These are phyloP conservation scores for Mycena rebaudengoi DNA, from an alignment of 768 basidiomycete genomes.

Conservation along the genomic window DNA sequence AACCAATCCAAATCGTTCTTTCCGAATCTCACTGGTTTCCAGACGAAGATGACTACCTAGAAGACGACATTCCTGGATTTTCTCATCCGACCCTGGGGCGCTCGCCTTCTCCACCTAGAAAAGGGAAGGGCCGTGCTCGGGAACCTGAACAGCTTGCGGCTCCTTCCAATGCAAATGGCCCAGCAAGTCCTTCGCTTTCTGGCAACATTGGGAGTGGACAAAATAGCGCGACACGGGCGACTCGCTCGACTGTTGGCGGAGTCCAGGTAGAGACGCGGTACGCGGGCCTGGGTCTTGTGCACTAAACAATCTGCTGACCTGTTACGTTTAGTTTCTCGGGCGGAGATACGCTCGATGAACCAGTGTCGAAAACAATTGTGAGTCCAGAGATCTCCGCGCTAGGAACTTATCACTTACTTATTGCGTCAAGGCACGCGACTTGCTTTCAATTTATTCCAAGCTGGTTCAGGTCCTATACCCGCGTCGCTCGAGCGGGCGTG, in stretches of 20 bases:
- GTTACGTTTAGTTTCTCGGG: constrained; percentile 77
- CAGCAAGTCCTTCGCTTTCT: constrained; percentile 54
- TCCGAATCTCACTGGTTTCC: constrained; percentile 20
- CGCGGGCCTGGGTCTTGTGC: constrained; percentile 24
- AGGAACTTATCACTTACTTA: not conserved
- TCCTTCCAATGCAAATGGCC: constrained; percentile 47
- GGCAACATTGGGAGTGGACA: constrained; percentile 79
- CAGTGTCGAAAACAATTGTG: constrained; percentile 88
- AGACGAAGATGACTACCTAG: constrained; percentile 85
- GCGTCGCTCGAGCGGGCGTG: constrained; percentile 73
- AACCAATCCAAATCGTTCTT: constrained; percentile 19
- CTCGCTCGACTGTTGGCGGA: constrained; percentile 81
- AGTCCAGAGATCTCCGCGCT: constrained; percentile 34
- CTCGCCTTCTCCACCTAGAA: constrained; percentile 56
- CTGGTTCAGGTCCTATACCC: constrained; percentile 95
- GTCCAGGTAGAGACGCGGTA: constrained; percentile 90
- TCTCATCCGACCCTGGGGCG: constrained; percentile 63
- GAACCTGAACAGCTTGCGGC: constrained; percentile 62
- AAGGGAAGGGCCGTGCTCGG: constrained; percentile 76
- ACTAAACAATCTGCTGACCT: not conserved
- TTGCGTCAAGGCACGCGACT: constrained; percentile 76
- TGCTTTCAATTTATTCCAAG: constrained; percentile 91
- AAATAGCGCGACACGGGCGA: constrained; percentile 48
- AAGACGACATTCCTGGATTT: constrained; percentile 83
- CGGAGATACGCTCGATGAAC: constrained; percentile 91